Percentiles rank a stretch among this genome's conserved stretches.
Evolutionary conservation across 768 basidiomycete genomes (phyloP).

Genomic region (Kwoniella newhampshirensis): DNA sequence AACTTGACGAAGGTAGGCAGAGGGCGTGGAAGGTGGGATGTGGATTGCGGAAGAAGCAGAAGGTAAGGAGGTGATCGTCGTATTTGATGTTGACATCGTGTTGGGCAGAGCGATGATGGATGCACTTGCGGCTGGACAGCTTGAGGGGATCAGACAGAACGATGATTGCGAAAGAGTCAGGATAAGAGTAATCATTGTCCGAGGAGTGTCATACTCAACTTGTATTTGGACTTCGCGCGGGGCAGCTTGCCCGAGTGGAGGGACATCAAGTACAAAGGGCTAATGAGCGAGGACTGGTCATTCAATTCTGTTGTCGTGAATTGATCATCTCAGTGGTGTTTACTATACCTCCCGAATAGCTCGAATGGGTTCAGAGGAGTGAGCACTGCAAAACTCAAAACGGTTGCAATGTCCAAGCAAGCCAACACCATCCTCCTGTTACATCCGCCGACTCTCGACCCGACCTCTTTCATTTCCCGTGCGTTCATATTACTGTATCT

Average conservation of each 20-base stretch:
- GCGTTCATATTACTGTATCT: conserved; percentile 1
- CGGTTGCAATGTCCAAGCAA: neutral
- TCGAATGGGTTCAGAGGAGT: too few relatives aligned
- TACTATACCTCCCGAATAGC: too few relatives aligned
- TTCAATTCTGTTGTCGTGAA: neutral
- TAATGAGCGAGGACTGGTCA: too few relatives aligned
- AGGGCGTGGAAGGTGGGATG: conserved; percentile 23
- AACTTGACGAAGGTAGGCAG: conserved; percentile 26
- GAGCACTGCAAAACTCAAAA: too few relatives aligned
- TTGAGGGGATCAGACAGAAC: neutral
- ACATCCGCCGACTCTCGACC: conserved; percentile 20
- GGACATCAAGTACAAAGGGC: too few relatives aligned
- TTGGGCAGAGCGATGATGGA: too few relatives aligned
- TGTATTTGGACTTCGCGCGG: too few relatives aligned
- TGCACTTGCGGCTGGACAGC: neutral
- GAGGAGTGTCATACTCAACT: too few relatives aligned
- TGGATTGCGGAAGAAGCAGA: conserved; percentile 2
- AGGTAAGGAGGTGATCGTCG: conserved; percentile 10
- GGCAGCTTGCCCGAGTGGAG: too few relatives aligned
- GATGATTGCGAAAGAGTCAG: neutral
- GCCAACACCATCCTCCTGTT: conserved; percentile 27
- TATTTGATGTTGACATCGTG: neutral
- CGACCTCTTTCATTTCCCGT: conserved; percentile 29
- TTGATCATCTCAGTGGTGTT: too few relatives aligned
- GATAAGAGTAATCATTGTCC: neutral